Base-by-base conservation (phyloP, 345 rosid genomes). In the Gossypium ekmanianum region DNA sequence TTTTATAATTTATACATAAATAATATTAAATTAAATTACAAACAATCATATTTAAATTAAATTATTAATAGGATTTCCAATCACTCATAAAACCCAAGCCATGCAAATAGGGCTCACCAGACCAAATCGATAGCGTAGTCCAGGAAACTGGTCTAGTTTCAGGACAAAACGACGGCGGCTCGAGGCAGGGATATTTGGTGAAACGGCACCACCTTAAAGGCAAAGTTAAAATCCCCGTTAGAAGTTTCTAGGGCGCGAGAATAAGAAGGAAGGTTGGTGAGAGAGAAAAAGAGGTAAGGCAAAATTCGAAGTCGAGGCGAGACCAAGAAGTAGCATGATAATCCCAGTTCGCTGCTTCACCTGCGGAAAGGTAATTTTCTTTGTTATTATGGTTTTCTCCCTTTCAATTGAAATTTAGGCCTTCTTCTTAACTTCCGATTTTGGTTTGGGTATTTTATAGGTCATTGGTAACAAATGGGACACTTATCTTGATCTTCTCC, bases 381-480 rank as follows among this genome's bases (percentile, higher is more conserved):
- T 50, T 16, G 11, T 47, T 44, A 20, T 68, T n/a, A 3, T 18
- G 11, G 9, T 43, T 44, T n/a, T 65, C 51, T 61, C 11, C n/a
- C 14, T 29, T 55, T 73, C 18, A 13, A 51, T 7, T 14, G 47
- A 44, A 20, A 73, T 16, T 17, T 71, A 54, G 41, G 76, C 50
- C 74, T 61, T 79, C 62, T 13, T 39, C 50, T 10, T 51, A 71
- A 74, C 20, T 39, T 39, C 54, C 9, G 56, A 63, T 6, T 17
- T 76, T 72, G 56, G 5, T 14, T 39, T 54, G 52, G 59, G 12
- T 12, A 12, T 56, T 57, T 73, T 59, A 69, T 45, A 88, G 95
- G 93, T 91, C 69, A 88, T 91, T 51, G 93, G 95, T 34, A 88
- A 91, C 85, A 91, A 88, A 79, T 91, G 95, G 93, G 93, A 88